Percentiles rank a stretch among this genome's conserved stretches.
phyloP scores from a whole-genome alignment of 176 grass and related monocot species.

The Aechmea fasciata region DNA sequence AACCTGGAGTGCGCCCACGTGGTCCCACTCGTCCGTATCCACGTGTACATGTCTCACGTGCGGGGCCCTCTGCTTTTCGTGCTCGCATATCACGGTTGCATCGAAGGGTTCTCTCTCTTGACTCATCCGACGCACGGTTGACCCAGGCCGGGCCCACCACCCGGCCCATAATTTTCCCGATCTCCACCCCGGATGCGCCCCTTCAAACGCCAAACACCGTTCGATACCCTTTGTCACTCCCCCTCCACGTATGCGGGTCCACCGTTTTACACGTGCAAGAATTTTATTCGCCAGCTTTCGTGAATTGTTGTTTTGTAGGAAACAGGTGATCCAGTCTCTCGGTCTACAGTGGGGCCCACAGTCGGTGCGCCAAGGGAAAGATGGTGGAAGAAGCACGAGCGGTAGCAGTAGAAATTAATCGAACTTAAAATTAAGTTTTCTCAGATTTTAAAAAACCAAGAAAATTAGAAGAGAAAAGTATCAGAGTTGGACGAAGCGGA shows the following conservation, averaged over 20 bases:
- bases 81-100: background rate
- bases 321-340: background rate
- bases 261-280: background rate
- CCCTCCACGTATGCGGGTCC: background rate
- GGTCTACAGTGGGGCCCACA: background rate
- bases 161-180: background rate
- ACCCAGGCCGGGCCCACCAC: background rate
- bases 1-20: too few species aligned
- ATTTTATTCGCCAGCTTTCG: background rate
- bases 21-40: too few species aligned
- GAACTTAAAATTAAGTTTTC: background rate
- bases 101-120: background rate
- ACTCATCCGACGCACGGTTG: background rate
- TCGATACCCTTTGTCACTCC: background rate
- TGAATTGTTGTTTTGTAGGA: background rate
- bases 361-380: background rate
- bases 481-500: background rate
- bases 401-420: background rate
- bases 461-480: background rate
- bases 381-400: constrained; percentile 3
- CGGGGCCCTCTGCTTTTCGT: background rate
- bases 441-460: background rate
- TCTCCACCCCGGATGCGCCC: background rate
- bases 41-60: too few species aligned
- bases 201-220: background rate